Evolutionary conservation across 2,329 filamentous ascomycete genomes (phyloP), one percentile per base, ranked within the genome.

Genomic region (Fusarium denticulatum): DNA sequence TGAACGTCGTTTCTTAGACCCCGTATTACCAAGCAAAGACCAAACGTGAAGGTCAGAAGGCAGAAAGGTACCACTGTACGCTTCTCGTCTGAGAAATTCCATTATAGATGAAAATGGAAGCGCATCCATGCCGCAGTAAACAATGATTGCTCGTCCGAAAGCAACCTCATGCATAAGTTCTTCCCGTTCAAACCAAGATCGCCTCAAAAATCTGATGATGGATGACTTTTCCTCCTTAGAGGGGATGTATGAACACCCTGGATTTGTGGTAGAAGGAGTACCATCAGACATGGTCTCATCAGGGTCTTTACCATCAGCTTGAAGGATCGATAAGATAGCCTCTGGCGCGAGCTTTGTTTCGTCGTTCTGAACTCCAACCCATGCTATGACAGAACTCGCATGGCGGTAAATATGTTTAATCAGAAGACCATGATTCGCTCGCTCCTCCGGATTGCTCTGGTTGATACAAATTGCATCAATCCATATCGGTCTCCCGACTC

Each of bases 391-490:
- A 37, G 46, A 67, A 3, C 24, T 30, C 7, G 65, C 53, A 4
- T 36, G 34, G 3, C 14, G 9, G 20, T 68, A 68, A 6, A 61
- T 26, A 3, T 55, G 40, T 2, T 34, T 1, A 2, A 60, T 53
- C 3, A 55, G 18, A 7, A 42, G 16, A 11, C 12, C n/a, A 18
- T 47, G 46, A 7, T 6, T 53, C 4, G 4, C 12, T 3, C n/a
- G 30, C 12, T 67, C 65, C 2, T 26, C 11, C 0, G 1, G 0
- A 24, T 34, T 39, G 13, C 2, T 32, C 11, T 53, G 62, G 13
- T 67, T 9, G 15, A 60, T 26, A 26, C 62, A 68, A 1, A 68
- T 22, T 3, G 65, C 53, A 24, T 68, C 65, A 30, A 68, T 67
- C 65, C 65, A 68, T 7, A 68, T 47, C 5, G 53, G 62, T 8